A percentile compares a stretch with the other conserved stretches of the same genome.
These are phyloP conservation scores for Venturia carpophila DNA, from an alignment of 2,329 filamentous ascomycete genomes.

Conservation along the genomic window DNA sequence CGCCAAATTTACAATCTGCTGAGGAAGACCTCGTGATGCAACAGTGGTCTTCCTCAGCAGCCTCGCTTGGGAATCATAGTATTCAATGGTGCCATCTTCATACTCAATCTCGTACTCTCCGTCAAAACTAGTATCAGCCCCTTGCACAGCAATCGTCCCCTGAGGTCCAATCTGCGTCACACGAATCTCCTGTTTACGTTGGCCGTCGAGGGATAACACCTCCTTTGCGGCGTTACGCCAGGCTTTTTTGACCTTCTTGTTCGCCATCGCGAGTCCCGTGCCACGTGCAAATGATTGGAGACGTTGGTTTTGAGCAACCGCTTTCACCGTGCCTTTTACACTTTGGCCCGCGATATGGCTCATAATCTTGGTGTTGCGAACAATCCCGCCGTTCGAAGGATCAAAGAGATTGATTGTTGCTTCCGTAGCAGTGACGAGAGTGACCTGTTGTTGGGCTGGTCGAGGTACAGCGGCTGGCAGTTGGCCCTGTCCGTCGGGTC, in stretches of 20 bases:
- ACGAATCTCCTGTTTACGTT: background rate
- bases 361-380: conserved; percentile 10
- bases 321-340: conserved; percentile 8
- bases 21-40: background rate
- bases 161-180: background rate
- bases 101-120: background rate
- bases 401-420: conserved; percentile 7
- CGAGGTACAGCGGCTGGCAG: background rate
- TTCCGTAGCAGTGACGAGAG: background rate
- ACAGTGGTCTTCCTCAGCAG: background rate
- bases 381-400: conserved; percentile 6
- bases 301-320: conserved; percentile 5
- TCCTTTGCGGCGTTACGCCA: conserved; percentile 17
- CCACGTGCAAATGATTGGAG: conserved; percentile 6
- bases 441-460: conserved; percentile 1
- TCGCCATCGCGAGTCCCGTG: background rate
- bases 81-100: background rate
- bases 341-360: conserved; percentile 6
- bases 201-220: conserved; percentile 18
- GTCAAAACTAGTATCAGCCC: background rate
- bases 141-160: background rate
- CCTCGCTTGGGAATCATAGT: background rate
- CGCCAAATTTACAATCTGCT: background rate
- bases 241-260: conserved; percentile 11
- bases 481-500: background rate